Base-by-base conservation (phyloP, 2,329 filamentous ascomycete genomes). In the Pestalotiopsis sp. region DNA sequence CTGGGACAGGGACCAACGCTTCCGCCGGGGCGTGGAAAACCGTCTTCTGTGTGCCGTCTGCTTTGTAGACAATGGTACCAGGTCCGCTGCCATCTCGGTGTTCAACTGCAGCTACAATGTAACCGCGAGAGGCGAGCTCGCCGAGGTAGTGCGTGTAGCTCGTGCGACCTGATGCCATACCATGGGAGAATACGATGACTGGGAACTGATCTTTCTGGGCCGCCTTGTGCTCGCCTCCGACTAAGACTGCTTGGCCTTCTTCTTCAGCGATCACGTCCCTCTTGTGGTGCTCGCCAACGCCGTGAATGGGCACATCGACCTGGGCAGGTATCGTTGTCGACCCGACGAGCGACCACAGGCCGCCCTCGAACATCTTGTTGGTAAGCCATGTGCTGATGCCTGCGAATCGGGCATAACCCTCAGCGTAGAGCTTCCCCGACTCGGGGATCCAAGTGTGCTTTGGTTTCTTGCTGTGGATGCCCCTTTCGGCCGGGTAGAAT, bases 21-120 rank as follows among this genome's bases (percentile, higher is more conserved):
- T 58, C 63, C 4, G 36, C 41, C 1, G 63, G 63, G 4, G 63
- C 49, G 45, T 66, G 63, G 25, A 66, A 66, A 68, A 85, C 80
- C 45, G 81, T 76, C 1, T 84, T 69, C 2, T 78, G 74, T 0
- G 71, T 71, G 25, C 74, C 73, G 68, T 81, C 76, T 12, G 71
- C 68, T 62, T 76, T 66, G 71, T 73, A 78, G 67, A 87, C 76
- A n/a, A 78, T 68, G 1, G 82, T 80, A 0, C 84, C 85, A 0
- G 85, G 85, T 13, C 81, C 82, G 68, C 83, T 86, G 7, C 85
- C 85, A 68, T 87, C 85, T 56, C 85, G 82, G 72, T 87, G 85
- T 73, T 87, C 85, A 12, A 87, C 69, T 41, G 84, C 82, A 49
- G 83, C 85, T 38, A 87, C 81, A 17, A 87, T 75, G 65, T 82